Evolutionary conservation across 345 rosid genomes (phyloP).

Genomic region (Euphorbia tirucalli): DNA sequence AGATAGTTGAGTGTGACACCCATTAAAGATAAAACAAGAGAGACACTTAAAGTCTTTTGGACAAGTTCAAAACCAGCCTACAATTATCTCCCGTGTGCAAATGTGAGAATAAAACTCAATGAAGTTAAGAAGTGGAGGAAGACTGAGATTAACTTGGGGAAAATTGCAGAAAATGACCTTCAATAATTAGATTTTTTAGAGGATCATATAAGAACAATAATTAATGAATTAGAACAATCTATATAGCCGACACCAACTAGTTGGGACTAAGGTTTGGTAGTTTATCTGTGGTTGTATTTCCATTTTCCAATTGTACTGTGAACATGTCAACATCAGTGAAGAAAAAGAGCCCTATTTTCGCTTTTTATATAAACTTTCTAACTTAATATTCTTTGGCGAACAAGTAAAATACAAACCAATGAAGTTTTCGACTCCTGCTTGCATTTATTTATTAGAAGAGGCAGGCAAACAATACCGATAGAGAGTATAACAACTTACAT

Average conservation of each 20-base stretch:
- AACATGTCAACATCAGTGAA: conserved; percentile 11
- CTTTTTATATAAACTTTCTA: not conserved
- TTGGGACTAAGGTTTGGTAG: not conserved
- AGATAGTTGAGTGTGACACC: not conserved
- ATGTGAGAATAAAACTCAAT: not conserved
- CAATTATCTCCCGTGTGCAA: not conserved
- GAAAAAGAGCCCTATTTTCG: not conserved
- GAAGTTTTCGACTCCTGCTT: not conserved
- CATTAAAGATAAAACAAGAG: not conserved
- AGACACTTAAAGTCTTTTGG: not conserved
- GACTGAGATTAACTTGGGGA: not conserved
- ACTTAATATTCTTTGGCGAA: not conserved
- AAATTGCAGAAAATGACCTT: not conserved
- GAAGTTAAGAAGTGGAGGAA: not conserved
- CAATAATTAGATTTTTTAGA: not conserved
- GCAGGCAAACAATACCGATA: not conserved
- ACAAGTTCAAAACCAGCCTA: not conserved
- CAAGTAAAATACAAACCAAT: not conserved
- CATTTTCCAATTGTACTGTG: not conserved
- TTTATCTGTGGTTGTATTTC: not conserved
- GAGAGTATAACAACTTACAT: not conserved
- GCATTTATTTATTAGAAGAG: not conserved
- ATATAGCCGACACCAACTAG: not conserved
- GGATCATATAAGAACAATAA: not conserved
- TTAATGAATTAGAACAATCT: too few relatives aligned